These are phyloP conservation scores for Hyaloperonospora brassicae DNA, from an alignment of 352 stramenopile genomes.

Conservation along the genomic window DNA sequence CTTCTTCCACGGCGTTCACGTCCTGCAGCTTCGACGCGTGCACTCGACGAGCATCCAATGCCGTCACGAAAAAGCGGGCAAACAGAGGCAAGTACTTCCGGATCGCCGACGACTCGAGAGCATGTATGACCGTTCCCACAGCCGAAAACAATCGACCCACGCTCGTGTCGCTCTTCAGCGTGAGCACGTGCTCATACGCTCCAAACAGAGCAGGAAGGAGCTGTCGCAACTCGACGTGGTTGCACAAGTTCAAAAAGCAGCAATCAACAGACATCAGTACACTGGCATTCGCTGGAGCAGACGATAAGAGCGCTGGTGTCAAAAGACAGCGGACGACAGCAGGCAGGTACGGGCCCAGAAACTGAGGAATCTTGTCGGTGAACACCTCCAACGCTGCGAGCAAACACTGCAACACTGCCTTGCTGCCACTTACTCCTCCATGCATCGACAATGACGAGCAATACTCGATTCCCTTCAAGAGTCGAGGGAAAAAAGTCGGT, in stretches of 20 bases:
- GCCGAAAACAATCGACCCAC: constrained; percentile 65
- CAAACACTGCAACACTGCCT: constrained; percentile 67
- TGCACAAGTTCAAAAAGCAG: constrained; percentile 57
- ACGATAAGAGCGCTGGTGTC: constrained; percentile 37
- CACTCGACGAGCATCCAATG: constrained; percentile 64
- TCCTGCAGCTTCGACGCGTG: constrained; percentile 47
- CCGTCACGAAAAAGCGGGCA: constrained; percentile 76
- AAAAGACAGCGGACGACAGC: constrained; percentile 55
- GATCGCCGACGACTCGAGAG: constrained; percentile 41
- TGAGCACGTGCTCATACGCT: constrained; percentile 57
- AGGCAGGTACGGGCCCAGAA: constrained; percentile 68
- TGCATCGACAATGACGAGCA: constrained; percentile 27
- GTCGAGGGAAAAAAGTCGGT: constrained; percentile 72
- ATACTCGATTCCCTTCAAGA: constrained; percentile 57
- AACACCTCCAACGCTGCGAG: constrained; percentile 72
- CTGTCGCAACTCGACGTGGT: constrained; percentile 65
- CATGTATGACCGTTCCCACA: constrained; percentile 52
- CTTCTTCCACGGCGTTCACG: constrained; percentile 65
- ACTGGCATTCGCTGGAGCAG: constrained; percentile 15
- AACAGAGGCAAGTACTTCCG: constrained; percentile 66
- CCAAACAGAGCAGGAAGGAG: constrained; percentile 63
- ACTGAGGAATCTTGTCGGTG: constrained; percentile 76
- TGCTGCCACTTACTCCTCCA: constrained; percentile 19
- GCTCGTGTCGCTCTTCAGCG: constrained; percentile 37
- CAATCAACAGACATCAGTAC: constrained; percentile 56